phyloP scores from a whole-genome alignment of 148 eudicot species.

The Suaeda aralocaspica region DNA sequence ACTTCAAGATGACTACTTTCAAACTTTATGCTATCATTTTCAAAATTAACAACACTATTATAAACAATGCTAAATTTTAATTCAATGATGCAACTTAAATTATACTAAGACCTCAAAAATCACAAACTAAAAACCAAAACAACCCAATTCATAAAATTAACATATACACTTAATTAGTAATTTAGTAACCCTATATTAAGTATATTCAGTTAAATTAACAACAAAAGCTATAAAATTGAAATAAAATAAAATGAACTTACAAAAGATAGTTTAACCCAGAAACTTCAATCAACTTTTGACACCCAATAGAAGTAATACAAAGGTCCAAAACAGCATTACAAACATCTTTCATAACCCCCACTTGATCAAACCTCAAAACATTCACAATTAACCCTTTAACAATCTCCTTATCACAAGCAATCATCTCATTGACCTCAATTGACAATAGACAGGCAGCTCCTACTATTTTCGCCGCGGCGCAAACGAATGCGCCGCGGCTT shows the following conservation, averaged over 20 bases:
- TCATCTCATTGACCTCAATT: conserved; percentile 43
- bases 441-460: conserved; percentile 44
- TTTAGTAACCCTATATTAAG: neutral
- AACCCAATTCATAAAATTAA: too few relatives aligned
- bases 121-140: too few relatives aligned
- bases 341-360: conserved; percentile 31
- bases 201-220: neutral
- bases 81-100: too few relatives aligned
- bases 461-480: conserved; percentile 33
- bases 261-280: conserved; percentile 42
- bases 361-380: conserved; percentile 14
- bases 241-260: conserved; percentile 36
- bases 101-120: too few relatives aligned
- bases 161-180: too few relatives aligned
- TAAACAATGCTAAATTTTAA: too few relatives aligned
- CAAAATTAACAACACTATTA: neutral
- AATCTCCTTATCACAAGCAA: conserved; percentile 38
- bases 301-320: conserved; percentile 43
- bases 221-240: neutral
- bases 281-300: conserved; percentile 32
- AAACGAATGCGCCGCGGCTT: conserved; percentile 29
- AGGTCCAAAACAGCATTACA: conserved; percentile 61
- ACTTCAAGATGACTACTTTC: too few relatives aligned
- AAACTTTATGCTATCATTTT: neutral
- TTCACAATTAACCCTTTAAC: conserved; percentile 16